These are phyloP conservation scores for Cubamyces sp. DNA, from an alignment of 768 basidiomycete species.

Conservation along the genomic window DNA sequence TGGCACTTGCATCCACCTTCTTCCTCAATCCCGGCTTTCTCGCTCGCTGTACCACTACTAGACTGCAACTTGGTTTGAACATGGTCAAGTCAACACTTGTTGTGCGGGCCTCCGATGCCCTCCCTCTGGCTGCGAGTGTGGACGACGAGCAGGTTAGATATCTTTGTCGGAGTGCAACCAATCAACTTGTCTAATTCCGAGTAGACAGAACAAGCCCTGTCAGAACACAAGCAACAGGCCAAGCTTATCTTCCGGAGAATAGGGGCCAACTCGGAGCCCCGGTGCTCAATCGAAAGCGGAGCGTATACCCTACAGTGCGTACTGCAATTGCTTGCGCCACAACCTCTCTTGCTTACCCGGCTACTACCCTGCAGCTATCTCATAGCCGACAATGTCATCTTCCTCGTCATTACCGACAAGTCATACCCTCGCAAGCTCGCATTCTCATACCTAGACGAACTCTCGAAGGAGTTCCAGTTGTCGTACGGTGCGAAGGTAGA, in stretches of 20 bases:
- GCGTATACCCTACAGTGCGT: constrained; percentile 95
- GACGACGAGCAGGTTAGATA: constrained; percentile 89
- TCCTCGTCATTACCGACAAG: constrained; percentile 93
- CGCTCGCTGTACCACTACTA: neutral
- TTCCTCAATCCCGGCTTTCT: neutral
- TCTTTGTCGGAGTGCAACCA: neutral
- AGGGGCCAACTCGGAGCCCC: constrained; percentile 91
- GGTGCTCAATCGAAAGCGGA: constrained; percentile 96
- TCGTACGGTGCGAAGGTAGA: constrained; percentile 96
- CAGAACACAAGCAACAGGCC: constrained; percentile 98
- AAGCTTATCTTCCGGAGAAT: constrained; percentile 96
- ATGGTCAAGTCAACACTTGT: constrained; percentile 92
- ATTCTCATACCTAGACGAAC: constrained; percentile 96
- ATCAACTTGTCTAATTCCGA: constrained; percentile 20
- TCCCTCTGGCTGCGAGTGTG: constrained; percentile 93
- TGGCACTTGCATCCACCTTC: neutral
- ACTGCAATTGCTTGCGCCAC: constrained; percentile 10
- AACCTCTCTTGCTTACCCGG: constrained; percentile 8
- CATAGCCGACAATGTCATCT: constrained; percentile 92
- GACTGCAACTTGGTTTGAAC: constrained; percentile 4
- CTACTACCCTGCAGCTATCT: constrained; percentile 70
- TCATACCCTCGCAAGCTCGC: constrained; percentile 97
- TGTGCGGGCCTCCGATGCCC: constrained; percentile 81
- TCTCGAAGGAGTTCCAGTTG: constrained; percentile 92
- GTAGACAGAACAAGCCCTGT: constrained; percentile 90